Evolutionary conservation across 2,329 filamentous ascomycete species (phyloP).

Genomic region (Corniculantispora saksenae): DNA sequence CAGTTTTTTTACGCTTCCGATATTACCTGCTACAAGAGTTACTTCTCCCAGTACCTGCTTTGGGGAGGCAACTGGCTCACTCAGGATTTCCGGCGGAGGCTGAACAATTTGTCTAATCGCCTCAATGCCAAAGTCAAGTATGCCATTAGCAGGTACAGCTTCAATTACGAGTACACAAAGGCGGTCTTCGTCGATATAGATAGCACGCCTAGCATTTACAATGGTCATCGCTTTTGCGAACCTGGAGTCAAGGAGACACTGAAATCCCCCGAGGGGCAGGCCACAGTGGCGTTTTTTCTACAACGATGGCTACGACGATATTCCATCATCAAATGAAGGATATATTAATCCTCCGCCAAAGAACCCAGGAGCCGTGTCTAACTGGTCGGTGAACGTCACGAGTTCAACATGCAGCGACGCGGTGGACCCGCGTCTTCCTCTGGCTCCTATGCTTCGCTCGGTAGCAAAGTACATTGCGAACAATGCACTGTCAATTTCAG

Average conservation of each 20-base stretch:
- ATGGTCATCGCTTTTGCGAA: background rate
- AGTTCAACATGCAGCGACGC: background rate
- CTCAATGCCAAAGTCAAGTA: background rate
- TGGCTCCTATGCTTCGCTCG: background rate
- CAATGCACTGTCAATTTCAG: background rate
- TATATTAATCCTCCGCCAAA: too few relatives aligned
- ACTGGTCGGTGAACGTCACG: background rate
- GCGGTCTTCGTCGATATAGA: background rate
- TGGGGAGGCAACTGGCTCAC: background rate
- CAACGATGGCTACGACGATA: background rate
- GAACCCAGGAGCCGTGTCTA: too few relatives aligned
- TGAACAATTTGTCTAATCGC: background rate
- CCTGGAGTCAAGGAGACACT: background rate
- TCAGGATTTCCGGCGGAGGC: background rate
- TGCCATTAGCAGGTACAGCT: background rate
- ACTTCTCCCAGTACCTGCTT: background rate
- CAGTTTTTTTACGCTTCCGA: background rate
- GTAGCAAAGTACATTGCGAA: background rate
- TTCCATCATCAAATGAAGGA: too few relatives aligned
- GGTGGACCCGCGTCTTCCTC: background rate
- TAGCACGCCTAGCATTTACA: background rate
- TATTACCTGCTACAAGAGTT: background rate
- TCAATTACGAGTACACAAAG: background rate
- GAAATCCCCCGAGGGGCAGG: background rate
- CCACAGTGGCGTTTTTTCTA: slow-evolving; percentile 3